These are phyloP conservation scores for Clavispora asparagi DNA, from an alignment of 805 yeast species.

Conservation along the genomic window DNA sequence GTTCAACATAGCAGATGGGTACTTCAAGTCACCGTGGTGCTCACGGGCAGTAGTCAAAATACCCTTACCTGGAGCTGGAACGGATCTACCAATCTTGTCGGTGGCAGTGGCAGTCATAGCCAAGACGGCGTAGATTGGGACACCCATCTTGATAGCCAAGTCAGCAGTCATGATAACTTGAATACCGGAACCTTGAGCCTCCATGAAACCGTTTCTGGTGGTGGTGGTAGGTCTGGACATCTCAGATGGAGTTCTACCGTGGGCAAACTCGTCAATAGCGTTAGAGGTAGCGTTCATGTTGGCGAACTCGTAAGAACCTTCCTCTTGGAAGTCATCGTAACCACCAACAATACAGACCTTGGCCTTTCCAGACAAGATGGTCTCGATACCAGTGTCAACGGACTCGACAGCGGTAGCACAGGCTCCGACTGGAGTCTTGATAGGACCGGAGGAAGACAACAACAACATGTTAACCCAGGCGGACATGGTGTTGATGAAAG, in stretches of 20 bases:
- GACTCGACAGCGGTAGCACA: constrained; percentile 99
- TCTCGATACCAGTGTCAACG: constrained; percentile 92
- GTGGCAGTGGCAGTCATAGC: constrained; percentile 96
- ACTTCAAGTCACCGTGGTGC: constrained; percentile 73
- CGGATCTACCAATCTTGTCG: constrained; percentile 97
- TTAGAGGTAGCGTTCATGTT: constrained; percentile 99
- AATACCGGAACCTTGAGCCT: constrained; percentile 98
- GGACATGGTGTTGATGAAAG: constrained; percentile 97
- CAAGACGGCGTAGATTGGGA: constrained; percentile 93
- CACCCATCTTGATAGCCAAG: constrained; percentile 96
- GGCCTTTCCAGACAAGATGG: constrained; percentile 89
- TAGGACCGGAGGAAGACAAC: constrained; percentile 96
- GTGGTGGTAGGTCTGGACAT: constrained; percentile 99
- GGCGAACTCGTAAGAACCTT: constrained; percentile 95
- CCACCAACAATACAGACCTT: constrained; percentile 98
- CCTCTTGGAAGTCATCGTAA: constrained; percentile 99
- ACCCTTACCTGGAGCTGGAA: constrained; percentile 99
- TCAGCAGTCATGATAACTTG: constrained; percentile 95
- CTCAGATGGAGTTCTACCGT: constrained; percentile 96
- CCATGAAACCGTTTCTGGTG: constrained; percentile 97
- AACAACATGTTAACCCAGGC: constrained; percentile 99
- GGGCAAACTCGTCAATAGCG: constrained; percentile 78
- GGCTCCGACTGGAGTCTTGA: constrained; percentile 99
- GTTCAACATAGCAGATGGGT: constrained; percentile 75
- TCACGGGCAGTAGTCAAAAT: constrained; percentile 97